Evolutionary conservation across 2,329 filamentous ascomycete species (phyloP), one percentile per base, ranked within the genome.

Genomic region (Mycosphaerella sp.): DNA sequence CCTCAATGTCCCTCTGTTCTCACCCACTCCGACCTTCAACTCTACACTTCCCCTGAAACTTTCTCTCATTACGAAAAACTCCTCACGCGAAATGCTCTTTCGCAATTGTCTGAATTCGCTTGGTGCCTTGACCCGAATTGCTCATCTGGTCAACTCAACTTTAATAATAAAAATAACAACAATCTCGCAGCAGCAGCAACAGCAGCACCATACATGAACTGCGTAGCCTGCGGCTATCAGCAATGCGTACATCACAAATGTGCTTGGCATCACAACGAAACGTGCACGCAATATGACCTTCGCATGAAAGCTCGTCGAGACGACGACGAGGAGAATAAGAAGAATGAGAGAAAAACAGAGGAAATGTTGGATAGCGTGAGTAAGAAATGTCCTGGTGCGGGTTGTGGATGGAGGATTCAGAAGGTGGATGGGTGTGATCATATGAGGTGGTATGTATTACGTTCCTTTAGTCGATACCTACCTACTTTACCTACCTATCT

Each of bases 91-190:
- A 71, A 72, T 9, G 73, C 72, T 9, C 67, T 81, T 50, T 70
- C 73, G 14, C 63, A 68, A 17, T 66, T 74, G 1, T 67, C 72
- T 0, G 74, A 74, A 32, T 83, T 81, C 59, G 65, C 74, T 11
- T 81, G 78, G 76, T 84, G 80, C 59, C 72, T 79, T 1, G 53
- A 56, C 6, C 67, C 76, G 0, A 70, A 68, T 2, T 84, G 81
- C 60, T 72, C 69, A 7, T 74, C 72, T 1, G 80, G 80, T 0
- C 79, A 82, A 58, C 69, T 80, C 2, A 79, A 82, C 45, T 34
- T 53, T 38, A 4, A 21, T 21, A 21, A 21, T 21, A 21, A 21
- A 0, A 4, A 21, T 21, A 29, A 29, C 26, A 29, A 29, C 26
- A 29, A 29, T 26, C 4, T 26, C 14, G 14, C 14, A 17, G 14